phyloP scores from a whole-genome alignment of 2,329 filamentous ascomycete genomes.

The Geosmithia flava region DNA sequence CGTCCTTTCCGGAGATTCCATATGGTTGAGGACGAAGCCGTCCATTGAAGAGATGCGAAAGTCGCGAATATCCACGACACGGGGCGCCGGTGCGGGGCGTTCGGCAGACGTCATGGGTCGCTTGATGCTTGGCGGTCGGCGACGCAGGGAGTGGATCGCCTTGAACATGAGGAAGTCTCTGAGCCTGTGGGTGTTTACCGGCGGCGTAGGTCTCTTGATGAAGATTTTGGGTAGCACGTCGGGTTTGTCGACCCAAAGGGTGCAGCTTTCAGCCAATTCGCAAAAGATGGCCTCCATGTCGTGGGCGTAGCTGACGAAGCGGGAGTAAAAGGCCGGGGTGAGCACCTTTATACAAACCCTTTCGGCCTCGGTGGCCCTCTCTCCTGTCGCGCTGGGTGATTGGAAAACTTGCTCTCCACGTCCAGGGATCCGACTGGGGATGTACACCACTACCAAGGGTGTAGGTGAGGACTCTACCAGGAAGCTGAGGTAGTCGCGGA shows the following conservation, averaged over 20 bases:
- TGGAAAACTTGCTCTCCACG: constrained; percentile 22
- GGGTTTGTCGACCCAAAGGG: constrained; percentile 42
- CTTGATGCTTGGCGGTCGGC: constrained; percentile 25
- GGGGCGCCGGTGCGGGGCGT: constrained; percentile 1
- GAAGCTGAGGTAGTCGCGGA: constrained; percentile 32
- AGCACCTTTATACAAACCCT: constrained; percentile 44
- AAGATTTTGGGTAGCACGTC: constrained; percentile 34
- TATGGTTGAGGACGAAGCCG: constrained; percentile 5
- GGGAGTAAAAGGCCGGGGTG: constrained; percentile 54
- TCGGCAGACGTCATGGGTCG: constrained; percentile 26
- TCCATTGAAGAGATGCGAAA: constrained; percentile 30
- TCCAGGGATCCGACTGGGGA: constrained; percentile 33
- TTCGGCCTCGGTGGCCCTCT: constrained; percentile 9
- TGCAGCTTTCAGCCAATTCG: constrained; percentile 46
- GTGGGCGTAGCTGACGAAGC: constrained; percentile 50
- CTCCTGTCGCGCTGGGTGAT: constrained; percentile 13
- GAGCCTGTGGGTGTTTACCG: constrained; percentile 18
- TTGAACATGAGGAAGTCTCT: constrained; percentile 29
- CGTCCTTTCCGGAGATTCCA: constrained; percentile 11
- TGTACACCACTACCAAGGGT: constrained; percentile 38
- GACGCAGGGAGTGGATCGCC: constrained; percentile 29
- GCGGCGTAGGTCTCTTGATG: constrained; percentile 22
- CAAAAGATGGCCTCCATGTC: constrained; percentile 49
- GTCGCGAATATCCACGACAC: constrained; percentile 26
- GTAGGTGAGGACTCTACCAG: constrained; percentile 33